Evolutionary conservation across 2,329 filamentous ascomycete genomes (phyloP).

Genomic region (Xylariaceae sp.): DNA sequence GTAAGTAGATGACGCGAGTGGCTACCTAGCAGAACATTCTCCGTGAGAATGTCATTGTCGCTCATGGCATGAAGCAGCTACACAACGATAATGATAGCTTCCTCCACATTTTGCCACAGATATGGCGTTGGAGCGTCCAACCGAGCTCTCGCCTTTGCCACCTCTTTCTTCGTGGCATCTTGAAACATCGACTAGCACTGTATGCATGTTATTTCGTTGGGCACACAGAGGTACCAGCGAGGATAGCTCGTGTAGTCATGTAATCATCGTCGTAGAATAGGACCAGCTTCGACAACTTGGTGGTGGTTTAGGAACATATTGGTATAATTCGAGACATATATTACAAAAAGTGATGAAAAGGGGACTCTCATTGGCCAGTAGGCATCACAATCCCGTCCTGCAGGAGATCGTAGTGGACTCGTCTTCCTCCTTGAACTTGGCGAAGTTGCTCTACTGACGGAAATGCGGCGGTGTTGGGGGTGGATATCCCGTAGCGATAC

Average conservation of each 20-base stretch:
- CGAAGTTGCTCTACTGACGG: constrained; percentile 35
- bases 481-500: constrained; percentile 47
- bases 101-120: constrained; percentile 14
- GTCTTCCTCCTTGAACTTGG: not conserved
- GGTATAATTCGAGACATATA: not conserved
- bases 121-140: not conserved
- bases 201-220: not conserved
- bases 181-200: not conserved
- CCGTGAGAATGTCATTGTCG: not conserved
- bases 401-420: not conserved
- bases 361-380: not conserved
- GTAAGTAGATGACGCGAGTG: constrained; percentile 9
- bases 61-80: too few species aligned
- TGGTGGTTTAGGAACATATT: not conserved
- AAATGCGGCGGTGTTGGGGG: constrained; percentile 47
- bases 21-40: not conserved
- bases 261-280: constrained; percentile 4
- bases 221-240: not conserved
- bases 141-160: constrained; percentile 18
- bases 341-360: not conserved
- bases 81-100: not conserved
- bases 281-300: not conserved
- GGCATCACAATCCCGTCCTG: not conserved
- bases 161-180: not conserved
- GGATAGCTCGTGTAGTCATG: constrained; percentile 1